Evolutionary conservation across 345 rosid species (phyloP), one percentile per base, ranked within the genome.

Genomic region (Citrus reticulata): DNA sequence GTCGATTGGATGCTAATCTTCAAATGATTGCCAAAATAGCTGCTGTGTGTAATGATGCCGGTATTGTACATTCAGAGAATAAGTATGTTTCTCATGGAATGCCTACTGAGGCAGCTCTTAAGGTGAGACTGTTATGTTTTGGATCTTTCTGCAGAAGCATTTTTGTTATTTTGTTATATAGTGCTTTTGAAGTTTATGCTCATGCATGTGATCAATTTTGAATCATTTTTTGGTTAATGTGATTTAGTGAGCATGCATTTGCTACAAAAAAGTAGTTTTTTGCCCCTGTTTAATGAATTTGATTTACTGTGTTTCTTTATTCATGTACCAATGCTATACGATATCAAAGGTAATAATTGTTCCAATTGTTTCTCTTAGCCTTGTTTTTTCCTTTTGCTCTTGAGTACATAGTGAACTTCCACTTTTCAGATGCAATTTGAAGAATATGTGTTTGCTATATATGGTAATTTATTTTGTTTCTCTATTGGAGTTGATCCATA

Each of bases 71-170:
- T 75, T 80, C 92, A 39, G 91, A 87, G 49, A 74, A 86, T 27
- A 89, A 92, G 85, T 89, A 78, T 81, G 76, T 89, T 42, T 84
- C 93, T 68, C 86, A 81, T 71, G 96, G 96, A 60, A 83, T 90
- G 88, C 91, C 96, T 57, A 92, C 96, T n/a, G 93, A 92, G 76
- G 96, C 93, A 79, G 96, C 96, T 13, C 78, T 92, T 54, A 86
- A 88, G 93, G 95, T 91, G 30, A 83, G 69, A 67, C 55, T 63
- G 19, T 35, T 35, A 55, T 25, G 17, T 46, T 68, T 63, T 32
- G 71, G 25, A 9, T 55, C 63, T 59, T 19, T 40, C 11, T 66
- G 7, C 54, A 29, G 1, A n/a, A 13, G 27, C 24, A 34, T 59
- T 17, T 30, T 1, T 39, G 63, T 49, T 57, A 22, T 34, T n/a